Base-by-base conservation (phyloP, 169 alveolate genomes). In the Amoebophrya sp. region DNA sequence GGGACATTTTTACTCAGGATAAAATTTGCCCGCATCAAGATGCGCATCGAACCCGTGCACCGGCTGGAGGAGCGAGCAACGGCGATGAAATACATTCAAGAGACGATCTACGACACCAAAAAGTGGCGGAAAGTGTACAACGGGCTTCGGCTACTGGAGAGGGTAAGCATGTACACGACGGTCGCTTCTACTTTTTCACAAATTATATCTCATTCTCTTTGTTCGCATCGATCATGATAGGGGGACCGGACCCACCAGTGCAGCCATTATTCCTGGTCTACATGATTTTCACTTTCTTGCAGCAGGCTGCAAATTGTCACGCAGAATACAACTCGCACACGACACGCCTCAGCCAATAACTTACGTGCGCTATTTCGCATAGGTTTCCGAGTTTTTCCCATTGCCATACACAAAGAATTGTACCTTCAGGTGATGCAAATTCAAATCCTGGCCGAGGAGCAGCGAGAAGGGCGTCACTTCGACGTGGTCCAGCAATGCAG, bases 391-490 rank as follows among this genome's bases (percentile, higher is more conserved):
- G n/a, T n/a, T n/a, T n/a, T n/a, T n/a, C n/a, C n/a, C n/a, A n/a
- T n/a, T n/a, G n/a, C n/a, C n/a, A n/a, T n/a, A n/a, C n/a, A n/a
- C n/a, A n/a, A n/a, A n/a, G n/a, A n/a, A n/a, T n/a, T n/a, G n/a
- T n/a, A n/a, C n/a, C n/a, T n/a, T 66, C 83, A 66, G 83, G 83
- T 66, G 35, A 66, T 66, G 83, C 83, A 66, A 25, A 66, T 66
- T 25, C 39, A 18, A 25, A n/a, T 66, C 12, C 12, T 66, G 29
- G 83, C 83, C 18, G 83, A 66, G 35, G 83, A 66, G 83, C 83
- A 66, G 83, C 83, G 83, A 0, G 83, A 66, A 25, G 83, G 83
- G 35, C 83, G 83, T 2, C 83, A 66, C 18, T 66, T 66, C 35
- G 83, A 66, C 18, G 83, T 66, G 35, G 83, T 66, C 2, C 83